Percentiles rank a stretch among this genome's conserved stretches.
Evolutionary conservation across 2,329 filamentous ascomycete species (phyloP).

Genomic region (Capronia americana): DNA sequence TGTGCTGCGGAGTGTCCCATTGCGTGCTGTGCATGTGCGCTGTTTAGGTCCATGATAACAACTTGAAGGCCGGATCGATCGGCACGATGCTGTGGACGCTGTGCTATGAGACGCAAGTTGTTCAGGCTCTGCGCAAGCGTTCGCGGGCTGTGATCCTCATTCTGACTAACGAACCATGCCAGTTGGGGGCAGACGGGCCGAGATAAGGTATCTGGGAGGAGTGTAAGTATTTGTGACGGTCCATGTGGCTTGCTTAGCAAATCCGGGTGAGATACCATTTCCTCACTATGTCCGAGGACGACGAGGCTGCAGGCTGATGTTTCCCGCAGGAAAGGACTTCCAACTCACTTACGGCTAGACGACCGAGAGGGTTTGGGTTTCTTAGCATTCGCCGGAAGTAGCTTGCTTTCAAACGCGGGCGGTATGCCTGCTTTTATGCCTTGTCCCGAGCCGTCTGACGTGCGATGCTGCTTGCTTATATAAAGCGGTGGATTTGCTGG

Average conservation of each 20-base stretch:
- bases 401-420: neutral
- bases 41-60: neutral
- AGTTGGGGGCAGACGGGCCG: too few species aligned
- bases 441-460: constrained; percentile 4
- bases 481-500: neutral
- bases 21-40: neutral
- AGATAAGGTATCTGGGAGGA: too few species aligned
- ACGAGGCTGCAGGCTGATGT: neutral
- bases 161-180: too few species aligned
- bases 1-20: neutral
- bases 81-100: neutral
- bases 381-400: neutral
- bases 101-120: too few species aligned
- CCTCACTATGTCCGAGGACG: neutral
- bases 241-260: neutral
- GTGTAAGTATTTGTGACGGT: neutral
- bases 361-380: neutral
- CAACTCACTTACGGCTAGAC: neutral
- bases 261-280: neutral
- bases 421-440: neutral
- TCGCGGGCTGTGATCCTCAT: too few species aligned
- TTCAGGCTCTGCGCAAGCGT: too few species aligned
- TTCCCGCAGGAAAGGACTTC: neutral
- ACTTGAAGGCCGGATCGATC: neutral
- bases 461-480: neutral